Conservation (phyloP, 2,329 filamentous ascomycete genomes). For the Akanthomyces uredinophilus region DNA sequence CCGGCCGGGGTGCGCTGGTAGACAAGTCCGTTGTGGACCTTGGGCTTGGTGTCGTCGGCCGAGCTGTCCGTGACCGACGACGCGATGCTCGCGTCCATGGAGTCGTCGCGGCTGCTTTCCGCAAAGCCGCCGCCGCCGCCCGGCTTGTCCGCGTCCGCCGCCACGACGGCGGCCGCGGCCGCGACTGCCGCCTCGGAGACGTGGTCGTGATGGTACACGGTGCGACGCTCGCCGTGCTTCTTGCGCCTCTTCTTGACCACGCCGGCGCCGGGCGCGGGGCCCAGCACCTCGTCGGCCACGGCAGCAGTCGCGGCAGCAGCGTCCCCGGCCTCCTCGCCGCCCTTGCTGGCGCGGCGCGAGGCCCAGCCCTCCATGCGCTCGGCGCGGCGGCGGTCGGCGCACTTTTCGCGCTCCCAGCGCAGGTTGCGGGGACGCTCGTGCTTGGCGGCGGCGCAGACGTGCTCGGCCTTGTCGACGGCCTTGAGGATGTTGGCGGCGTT, state of each 20-base stretch:
- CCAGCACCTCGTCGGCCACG: background rate
- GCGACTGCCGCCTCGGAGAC: constrained; percentile 3
- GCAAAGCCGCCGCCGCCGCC: background rate
- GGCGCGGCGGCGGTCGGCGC: constrained; percentile 10
- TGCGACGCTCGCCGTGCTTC: constrained; percentile 12
- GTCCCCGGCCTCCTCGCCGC: background rate
- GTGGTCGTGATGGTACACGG: constrained; percentile 9
- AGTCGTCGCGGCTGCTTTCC: constrained; percentile 8
- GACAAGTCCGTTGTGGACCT: constrained; percentile 54
- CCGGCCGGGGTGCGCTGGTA: constrained; percentile 58
- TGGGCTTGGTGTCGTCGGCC: constrained; percentile 43
- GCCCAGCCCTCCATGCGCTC: constrained; percentile 10
- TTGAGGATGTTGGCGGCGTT: constrained; percentile 13
- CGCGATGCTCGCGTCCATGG: constrained; percentile 1
- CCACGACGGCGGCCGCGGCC: background rate
- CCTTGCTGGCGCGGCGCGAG: background rate
- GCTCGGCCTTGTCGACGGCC: constrained; percentile 14
- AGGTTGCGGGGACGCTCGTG: constrained; percentile 12
- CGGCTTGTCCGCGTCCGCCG: background rate
- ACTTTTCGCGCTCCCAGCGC: constrained; percentile 14
- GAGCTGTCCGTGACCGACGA: constrained; percentile 12
- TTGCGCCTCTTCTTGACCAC: constrained; percentile 3
- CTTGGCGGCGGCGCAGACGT: constrained; percentile 2
- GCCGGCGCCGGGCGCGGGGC: background rate
- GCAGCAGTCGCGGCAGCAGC: background rate